Conservation (phyloP, 306 rosid genomes). For the Vicia faba region DNA sequence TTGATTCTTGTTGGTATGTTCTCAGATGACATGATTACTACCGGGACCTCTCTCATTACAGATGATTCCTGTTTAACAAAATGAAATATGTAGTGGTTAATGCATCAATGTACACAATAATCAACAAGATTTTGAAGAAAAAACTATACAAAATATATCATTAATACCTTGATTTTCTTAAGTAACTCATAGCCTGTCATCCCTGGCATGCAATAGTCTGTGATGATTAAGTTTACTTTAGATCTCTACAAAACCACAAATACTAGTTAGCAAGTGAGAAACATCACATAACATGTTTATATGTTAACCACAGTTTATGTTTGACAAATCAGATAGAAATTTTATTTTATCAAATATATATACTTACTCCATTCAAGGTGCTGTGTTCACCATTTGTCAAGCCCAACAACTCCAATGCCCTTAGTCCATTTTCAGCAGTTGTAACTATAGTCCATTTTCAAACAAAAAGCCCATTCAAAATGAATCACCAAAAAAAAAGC, state of each 20-base stretch:
- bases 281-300: too few species aligned
- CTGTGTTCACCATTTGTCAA: constrained; percentile 56
- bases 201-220: constrained; percentile 97
- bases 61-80: constrained; percentile 67
- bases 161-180: constrained; percentile 80
- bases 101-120: not conserved
- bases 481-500: not conserved
- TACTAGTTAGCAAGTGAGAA: not conserved
- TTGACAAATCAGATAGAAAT: too few species aligned
- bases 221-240: constrained; percentile 79
- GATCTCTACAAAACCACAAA: constrained; percentile 52
- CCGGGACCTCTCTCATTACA: constrained; percentile 83
- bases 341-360: not conserved
- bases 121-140: not conserved
- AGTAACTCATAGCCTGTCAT: constrained; percentile 95
- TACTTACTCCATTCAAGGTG: constrained; percentile 51
- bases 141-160: not conserved
- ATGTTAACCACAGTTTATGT: too few species aligned
- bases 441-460: constrained; percentile 66
- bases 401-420: constrained; percentile 84
- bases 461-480: constrained; percentile 33
- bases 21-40: constrained; percentile 92
- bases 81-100: not conserved
- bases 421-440: constrained; percentile 85
- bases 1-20: constrained; percentile 77